A percentile compares a stretch with the other conserved stretches of the same genome.
Conservation (phyloP, 805 yeast genomes). For the Brettanomyces anomalus region DNA sequence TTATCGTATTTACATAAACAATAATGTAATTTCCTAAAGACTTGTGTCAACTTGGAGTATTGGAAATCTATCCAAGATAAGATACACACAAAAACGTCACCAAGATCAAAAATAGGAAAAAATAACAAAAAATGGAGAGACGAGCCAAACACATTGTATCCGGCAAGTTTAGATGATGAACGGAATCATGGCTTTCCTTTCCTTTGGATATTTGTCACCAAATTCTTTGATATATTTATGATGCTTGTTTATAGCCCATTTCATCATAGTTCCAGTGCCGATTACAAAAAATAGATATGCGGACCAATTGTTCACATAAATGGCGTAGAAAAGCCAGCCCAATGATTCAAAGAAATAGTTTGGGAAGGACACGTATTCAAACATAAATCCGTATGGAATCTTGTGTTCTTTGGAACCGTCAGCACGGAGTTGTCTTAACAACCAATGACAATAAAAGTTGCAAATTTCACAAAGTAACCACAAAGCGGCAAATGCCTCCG, state of each 20-base stretch:
- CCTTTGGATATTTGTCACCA: slow-evolving; percentile 71
- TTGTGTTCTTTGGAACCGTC: slow-evolving; percentile 49
- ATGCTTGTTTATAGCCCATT: slow-evolving; percentile 90
- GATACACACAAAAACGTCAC: no score
- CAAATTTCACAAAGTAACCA: slow-evolving; percentile 60
- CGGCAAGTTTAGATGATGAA: slow-evolving; percentile 39
- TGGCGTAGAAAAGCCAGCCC: slow-evolving; percentile 63
- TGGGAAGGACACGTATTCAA: slow-evolving; percentile 77
- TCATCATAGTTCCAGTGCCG: slow-evolving; percentile 74
- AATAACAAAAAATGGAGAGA: no score
- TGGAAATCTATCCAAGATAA: no score
- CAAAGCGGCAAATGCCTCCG: slow-evolving; percentile 29
- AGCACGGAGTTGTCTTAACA: slow-evolving; percentile 50
- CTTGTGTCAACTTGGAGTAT: no score
- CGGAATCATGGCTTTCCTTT: slow-evolving; percentile 76
- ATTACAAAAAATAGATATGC: slow-evolving; percentile 63
- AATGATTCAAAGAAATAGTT: slow-evolving; percentile 85
- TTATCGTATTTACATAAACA: no score
- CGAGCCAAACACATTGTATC: no score
- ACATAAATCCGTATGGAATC: slow-evolving; percentile 81
- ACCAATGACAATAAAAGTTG: slow-evolving; percentile 64
- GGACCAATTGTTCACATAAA: slow-evolving; percentile 71
- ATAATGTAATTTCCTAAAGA: no score
- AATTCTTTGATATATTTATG: slow-evolving; percentile 54
- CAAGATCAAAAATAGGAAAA: no score